Percentiles rank a stretch among this genome's conserved stretches.
These are phyloP conservation scores for Homolaphlyctis polyrhiza DNA, from an alignment of 371 early-diverging fungal genomes.

Conservation along the genomic window DNA sequence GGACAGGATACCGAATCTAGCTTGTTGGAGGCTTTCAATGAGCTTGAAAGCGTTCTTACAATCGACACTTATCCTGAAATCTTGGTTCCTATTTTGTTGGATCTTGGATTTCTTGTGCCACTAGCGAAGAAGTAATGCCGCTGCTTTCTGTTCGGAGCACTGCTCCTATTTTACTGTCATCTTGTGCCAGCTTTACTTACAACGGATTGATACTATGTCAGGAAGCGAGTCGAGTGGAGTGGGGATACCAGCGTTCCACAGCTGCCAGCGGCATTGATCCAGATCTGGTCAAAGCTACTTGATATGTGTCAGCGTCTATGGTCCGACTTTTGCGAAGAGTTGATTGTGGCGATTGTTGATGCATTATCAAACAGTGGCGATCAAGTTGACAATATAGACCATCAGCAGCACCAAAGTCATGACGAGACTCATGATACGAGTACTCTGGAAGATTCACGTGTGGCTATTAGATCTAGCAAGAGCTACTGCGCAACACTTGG, in stretches of 20 bases:
- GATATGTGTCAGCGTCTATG: conserved; percentile 20
- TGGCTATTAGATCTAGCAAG: too few relatives aligned
- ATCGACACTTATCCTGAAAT: conserved; percentile 27
- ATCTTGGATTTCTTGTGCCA: conserved; percentile 25
- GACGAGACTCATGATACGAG: neutral
- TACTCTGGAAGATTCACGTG: too few relatives aligned
- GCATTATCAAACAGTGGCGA: too few relatives aligned
- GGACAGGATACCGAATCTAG: neutral
- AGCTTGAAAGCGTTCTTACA: conserved; percentile 1
- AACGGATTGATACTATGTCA: neutral
- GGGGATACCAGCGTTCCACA: conserved; percentile 3
- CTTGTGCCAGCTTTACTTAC: neutral
- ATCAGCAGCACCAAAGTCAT: conserved; percentile 1
- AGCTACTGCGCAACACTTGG: conserved; percentile 11
- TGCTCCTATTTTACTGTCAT: too few relatives aligned
- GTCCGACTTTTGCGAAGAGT: conserved; percentile 26
- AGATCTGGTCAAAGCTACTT: conserved; percentile 14
- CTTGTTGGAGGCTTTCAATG: neutral
- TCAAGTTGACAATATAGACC: too few relatives aligned
- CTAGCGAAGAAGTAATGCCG: conserved; percentile 8
- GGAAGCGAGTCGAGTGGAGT: neutral
- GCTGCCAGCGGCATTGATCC: conserved; percentile 7
- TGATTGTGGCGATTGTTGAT: conserved; percentile 16
- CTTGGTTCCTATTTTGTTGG: conserved; percentile 20
- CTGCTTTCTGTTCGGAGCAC: neutral